Conservation (phyloP, 164 flowering plant genomes). For the Tetracentron sinense region DNA sequence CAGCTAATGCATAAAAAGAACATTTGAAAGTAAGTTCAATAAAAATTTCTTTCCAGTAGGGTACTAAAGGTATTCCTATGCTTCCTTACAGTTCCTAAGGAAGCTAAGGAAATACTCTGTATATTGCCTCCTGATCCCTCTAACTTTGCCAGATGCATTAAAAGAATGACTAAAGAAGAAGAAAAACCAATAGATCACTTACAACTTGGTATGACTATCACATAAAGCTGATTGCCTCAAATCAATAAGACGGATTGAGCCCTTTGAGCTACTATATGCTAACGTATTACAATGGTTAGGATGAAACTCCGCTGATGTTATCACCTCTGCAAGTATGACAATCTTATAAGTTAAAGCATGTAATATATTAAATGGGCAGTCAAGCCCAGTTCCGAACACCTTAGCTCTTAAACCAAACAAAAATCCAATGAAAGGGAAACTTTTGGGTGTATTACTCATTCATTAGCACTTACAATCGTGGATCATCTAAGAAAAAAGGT, state of each 20-base stretch:
- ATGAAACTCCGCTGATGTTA: conserved; percentile 96
- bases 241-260: conserved; percentile 93
- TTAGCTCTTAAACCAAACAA: neutral
- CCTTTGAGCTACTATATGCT: conserved; percentile 98
- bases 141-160: neutral
- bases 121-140: neutral
- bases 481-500: neutral
- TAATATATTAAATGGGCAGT: neutral
- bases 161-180: conserved; percentile 1
- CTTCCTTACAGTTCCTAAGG: neutral
- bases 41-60: neutral
- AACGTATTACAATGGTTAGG: conserved; percentile 86
- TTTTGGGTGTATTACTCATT: too few species aligned
- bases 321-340: conserved; percentile 70
- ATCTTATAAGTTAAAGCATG: neutral
- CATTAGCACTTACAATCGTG: neutral
- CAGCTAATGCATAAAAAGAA: conserved; percentile 4
- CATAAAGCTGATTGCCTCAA: conserved; percentile 94
- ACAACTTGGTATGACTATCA: conserved; percentile 91
- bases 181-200: conserved; percentile 27
- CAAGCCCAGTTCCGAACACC: neutral
- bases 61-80: neutral
- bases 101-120: too few species aligned
- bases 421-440: neutral
- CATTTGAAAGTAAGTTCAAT: neutral